Evolutionary conservation across 176 grass and related monocot genomes (phyloP), one percentile per base, ranked within the genome.

Genomic region (Puya raimondii): DNA sequence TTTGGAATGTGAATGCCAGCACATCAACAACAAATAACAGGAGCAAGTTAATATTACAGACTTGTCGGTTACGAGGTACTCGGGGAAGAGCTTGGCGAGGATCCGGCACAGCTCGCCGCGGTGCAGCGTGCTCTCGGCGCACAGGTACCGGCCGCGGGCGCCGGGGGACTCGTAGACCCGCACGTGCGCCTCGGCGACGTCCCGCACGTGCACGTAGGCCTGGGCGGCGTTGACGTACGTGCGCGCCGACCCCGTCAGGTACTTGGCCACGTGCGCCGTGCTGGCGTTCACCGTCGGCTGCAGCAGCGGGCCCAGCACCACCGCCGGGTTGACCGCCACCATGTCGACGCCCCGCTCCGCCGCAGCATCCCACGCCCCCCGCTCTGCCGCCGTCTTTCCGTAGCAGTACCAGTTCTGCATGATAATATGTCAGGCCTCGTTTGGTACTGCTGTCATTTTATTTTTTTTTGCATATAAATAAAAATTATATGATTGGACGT

Each of bases 371-470:
- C 82, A 88, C 0, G 87, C 91, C 1, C 64, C 76, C 66, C 83
- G 76, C 76, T 96, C 91, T 0, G 91, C 91, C 1, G 86, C 23
- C 10, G 86, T 90, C 75, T 94, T 94, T 1, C 81, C 91, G 68
- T 91, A 90, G 76, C 87, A 96, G 63, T 96, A 91, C 91, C 91
- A 96, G 69, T 96, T 96, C 87, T 96, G 75, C 66, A 23, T 42
- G 4, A 42, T 6, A 42, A 1, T 42, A 42, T 42, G 33, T 42
- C 4, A 8, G 4, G 6, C 33, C 5, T 7, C 33, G 33, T 42
- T 33, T 33, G 29, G 3, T 5, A 33, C 29, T 33, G 29, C 29
- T 33, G n/a, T n/a, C n/a, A n/a, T n/a, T n/a, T n/a, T n/a, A n/a
- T n/a, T n/a, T n/a, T n/a, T n/a, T n/a, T n/a, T n/a, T n/a, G n/a